Base-by-base conservation (phyloP, 768 basidiomycete genomes). In the Agrocybe pediades region DNA sequence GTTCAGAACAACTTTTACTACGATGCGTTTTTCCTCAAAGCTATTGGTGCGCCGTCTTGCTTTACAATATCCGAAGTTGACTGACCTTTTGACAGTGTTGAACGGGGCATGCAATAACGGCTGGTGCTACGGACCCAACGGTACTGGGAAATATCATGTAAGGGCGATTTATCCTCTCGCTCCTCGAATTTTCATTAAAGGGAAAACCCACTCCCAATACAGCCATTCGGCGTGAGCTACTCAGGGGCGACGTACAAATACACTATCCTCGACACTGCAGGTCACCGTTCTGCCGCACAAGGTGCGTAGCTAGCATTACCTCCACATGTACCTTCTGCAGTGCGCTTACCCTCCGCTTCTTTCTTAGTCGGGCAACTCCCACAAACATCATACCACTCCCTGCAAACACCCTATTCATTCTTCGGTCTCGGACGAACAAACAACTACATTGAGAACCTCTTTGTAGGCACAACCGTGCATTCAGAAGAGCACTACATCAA, bases 401-500 rank as follows among this genome's bases (percentile, higher is more conserved):
- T 98, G 9, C 83, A 88, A 50, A 87, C 92, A 0, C 97, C 97
- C 0, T 98, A 98, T 65, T 84, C 94, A 1, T 97, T 95, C 80
- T 92, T 98, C 65, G 96, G 97, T 1, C 85, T 99, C 7, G 97
- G 96, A 0, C 85, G 97, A 39, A 98, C 95, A 15, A 99, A 99
- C 71, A 99, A 99, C 68, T 99, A 99, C 72, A 95, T 99, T 63
- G 97, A 99, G 78, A 98, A 98, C 68, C 80, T 99, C 2, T 97
- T 97, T 67, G 91, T 98, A 17, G 97, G 97, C 15, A 88, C 93
- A 3, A 96, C 95, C 6, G 79, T 90, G 25, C 86, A 92, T 54
- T 68, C 77, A 0, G 66, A 75, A 29, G 66, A 85, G 27, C 92
- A 96, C 65, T 92, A 79, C 59, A 94, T 96, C 68, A 87, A 89